Base-by-base conservation (phyloP, 2,329 filamentous ascomycete genomes). In the Chaetomium sp. region DNA sequence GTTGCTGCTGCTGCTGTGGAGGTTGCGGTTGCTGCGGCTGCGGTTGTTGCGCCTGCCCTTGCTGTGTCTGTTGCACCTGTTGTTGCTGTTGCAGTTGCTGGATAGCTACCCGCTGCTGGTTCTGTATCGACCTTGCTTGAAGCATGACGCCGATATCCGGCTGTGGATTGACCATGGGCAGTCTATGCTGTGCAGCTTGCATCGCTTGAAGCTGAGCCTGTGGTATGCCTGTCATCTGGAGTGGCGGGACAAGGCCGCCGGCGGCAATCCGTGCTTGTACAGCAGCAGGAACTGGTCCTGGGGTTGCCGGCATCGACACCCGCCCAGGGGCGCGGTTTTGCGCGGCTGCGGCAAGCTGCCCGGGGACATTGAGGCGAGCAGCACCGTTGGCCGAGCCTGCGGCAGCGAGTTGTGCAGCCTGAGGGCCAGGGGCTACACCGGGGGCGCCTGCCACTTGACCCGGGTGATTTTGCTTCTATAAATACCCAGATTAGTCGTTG, bases 171-270 rank as follows among this genome's bases (percentile, higher is more conserved):
- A 65, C 70, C 69, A 83, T 77, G 1, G 86, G 83, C 79, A 91
- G 83, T 62, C 89, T 84, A 60, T 85, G 82, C 67, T 89, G 84
- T 6, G 79, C 65, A 45, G 65, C 80, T 67, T 84, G 79, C 69
- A 83, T 79, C 19, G 82, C 82, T 71, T 90, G 88, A 79, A 92
- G 83, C 69, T 90, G 90, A 27, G 89, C 87, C 73, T 91, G 89
- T 45, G 88, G 86, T 27, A 90, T 82, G 54, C 85, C 84, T 65
- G 86, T 86, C 79, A 90, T 84, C 50, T 85, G 83, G 73, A 86
- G 82, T 2, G 79, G 85, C 29, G 79, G 83, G 64, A 80, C 81
- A 53, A 80, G 83, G 67, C 77, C 83, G 61, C 78, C 82, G 67
- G 75, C 76, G 75, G 75, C 76, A 76, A 84, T 81, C 73, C 81